Evolutionary conservation across 2,329 filamentous ascomycete species (phyloP), one percentile per base, ranked within the genome.

Genomic region (Penicillium rolfsii): DNA sequence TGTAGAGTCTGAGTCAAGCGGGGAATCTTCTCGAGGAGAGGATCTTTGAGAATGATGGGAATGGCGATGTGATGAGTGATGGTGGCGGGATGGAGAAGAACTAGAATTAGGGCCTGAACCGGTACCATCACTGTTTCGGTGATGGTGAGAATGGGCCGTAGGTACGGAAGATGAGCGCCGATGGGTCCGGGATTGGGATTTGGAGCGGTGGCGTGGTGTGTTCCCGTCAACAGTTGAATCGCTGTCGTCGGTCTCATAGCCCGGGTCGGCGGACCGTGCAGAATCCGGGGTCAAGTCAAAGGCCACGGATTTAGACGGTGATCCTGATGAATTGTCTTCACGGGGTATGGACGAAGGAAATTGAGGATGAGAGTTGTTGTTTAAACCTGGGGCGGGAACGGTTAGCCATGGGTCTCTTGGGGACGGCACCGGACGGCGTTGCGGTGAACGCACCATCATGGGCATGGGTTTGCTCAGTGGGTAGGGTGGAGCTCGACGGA

Each of bases 171-270:
- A 72, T 19, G 69, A 70, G 55, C 67, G 69, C 19, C 58, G 70
- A 52, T 53, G 63, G 45, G 41, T 54, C 62, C 55, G 61, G 52
- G 48, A 54, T 64, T 57, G 61, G 50, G 40, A 56, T 64, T 63
- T 66, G 49, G 65, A 68, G 36, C 65, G 69, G 58, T 58, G 68
- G 60, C 67, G 68, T 38, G 63, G 68, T 55, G 59, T 61, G 30
- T 66, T 58, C 49, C 38, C 59, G 56, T 58, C 63, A 64, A 77
- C 61, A 8, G 75, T 77, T 1, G 74, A 74, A 52, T 79, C 74
- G 56, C 74, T 79, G 56, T 80, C 78, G 58, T 79, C 78, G 1
- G 77, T 76, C 62, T 81, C 79, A 50, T 81, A 80, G 5, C 77
- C 78, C 3, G 64, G 65, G 56, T 75, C 70, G 2, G 36, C 52